Percentiles rank a stretch among this genome's conserved stretches.
Conservation (phyloP, 129 eudicot genomes). For the Centaurea solstitialis region DNA sequence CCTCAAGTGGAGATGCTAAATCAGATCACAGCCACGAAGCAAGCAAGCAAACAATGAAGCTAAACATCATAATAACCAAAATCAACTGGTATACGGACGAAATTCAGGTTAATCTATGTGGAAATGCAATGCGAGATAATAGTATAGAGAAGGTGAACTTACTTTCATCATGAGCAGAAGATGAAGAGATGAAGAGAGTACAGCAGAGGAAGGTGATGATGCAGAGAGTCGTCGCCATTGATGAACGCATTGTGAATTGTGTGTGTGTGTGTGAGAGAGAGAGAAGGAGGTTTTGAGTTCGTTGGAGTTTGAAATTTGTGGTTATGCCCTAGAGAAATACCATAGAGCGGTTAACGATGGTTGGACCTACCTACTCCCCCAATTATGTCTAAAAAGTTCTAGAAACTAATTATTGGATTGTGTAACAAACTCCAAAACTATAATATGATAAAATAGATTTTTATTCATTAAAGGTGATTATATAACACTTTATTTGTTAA, state of each 20-base stretch:
- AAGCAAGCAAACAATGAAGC: neutral
- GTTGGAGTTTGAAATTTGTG: neutral
- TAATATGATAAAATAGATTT: no score
- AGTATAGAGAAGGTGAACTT: neutral
- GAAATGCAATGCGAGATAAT: neutral
- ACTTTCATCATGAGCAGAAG: constrained; percentile 24
- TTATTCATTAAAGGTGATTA: no score
- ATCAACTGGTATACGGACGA: neutral
- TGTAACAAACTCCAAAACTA: neutral
- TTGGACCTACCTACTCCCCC: neutral
- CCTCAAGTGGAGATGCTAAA: neutral
- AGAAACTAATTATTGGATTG: neutral
- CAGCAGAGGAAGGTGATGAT: constrained; percentile 18
- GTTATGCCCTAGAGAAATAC: neutral
- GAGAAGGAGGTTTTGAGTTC: neutral
- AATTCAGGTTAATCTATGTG: constrained; percentile 1
- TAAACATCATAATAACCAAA: neutral
- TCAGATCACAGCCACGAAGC: constrained; percentile 17
- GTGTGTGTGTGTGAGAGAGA: neutral
- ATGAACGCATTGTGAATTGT: neutral
- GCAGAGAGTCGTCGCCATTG: constrained; percentile 24
- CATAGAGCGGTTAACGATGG: neutral
- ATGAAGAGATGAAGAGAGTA: constrained; percentile 15
- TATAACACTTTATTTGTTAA: no score
- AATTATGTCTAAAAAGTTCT: neutral